Evolutionary conservation across 805 yeast genomes (phyloP).

Genomic region (Suhomyces xylopsoci): DNA sequence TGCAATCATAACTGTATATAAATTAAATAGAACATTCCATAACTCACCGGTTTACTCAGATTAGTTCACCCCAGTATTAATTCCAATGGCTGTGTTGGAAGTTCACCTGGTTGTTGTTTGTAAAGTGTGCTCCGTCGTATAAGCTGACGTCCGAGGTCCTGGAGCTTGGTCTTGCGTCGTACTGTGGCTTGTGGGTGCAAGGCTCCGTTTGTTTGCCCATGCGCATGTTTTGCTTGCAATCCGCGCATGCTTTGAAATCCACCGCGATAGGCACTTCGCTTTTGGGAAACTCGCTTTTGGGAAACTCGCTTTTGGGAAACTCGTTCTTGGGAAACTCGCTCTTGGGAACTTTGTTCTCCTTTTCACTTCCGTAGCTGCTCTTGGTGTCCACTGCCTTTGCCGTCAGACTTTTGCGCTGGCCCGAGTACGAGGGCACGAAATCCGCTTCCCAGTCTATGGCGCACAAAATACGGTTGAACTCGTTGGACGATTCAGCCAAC

Average conservation of each 20-base stretch:
- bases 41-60: too few relatives aligned
- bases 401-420: neutral
- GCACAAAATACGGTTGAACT: constrained; percentile 1
- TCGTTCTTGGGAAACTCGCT: neutral
- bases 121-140: neutral
- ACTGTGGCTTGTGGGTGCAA: neutral
- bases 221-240: constrained; percentile 4
- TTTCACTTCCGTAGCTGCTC: neutral
- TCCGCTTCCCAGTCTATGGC: constrained; percentile 8
- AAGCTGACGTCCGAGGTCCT: neutral
- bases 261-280: constrained; percentile 1
- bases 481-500: constrained; percentile 1
- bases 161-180: neutral
- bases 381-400: neutral
- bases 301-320: too few relatives aligned
- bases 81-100: neutral
- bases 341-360: constrained; percentile 2
- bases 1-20: neutral
- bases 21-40: neutral
- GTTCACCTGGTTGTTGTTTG: neutral
- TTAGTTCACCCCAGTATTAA: too few relatives aligned
- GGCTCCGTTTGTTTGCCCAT: neutral
- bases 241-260: neutral
- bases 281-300: neutral
- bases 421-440: neutral